These are phyloP conservation scores for Sporisorium graminicola DNA, from an alignment of 1,284 basidiomycete genomes.

Conservation along the genomic window DNA sequence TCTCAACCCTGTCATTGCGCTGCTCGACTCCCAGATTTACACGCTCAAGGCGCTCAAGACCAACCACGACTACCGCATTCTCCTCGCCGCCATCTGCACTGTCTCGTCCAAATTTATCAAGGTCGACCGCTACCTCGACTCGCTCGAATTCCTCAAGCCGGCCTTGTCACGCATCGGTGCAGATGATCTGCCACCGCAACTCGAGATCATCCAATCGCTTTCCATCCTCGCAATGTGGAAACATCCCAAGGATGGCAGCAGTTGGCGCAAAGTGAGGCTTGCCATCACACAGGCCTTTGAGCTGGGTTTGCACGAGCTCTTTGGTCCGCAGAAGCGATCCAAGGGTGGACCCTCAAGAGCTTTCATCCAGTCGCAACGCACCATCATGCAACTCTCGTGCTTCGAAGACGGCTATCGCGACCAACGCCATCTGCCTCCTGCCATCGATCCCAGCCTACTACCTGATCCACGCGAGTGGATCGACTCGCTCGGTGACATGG, in stretches of 20 bases:
- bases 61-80: slow-evolving; percentile 77
- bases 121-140: slow-evolving; percentile 71
- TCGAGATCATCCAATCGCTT: slow-evolving; percentile 83
- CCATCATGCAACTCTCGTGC: slow-evolving; percentile 48
- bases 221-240: slow-evolving; percentile 88
- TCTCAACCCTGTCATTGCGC: slow-evolving; percentile 62
- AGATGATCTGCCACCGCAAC: slow-evolving; percentile 77
- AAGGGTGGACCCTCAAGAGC: slow-evolving; percentile 42
- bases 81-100: slow-evolving; percentile 85
- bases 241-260: slow-evolving; percentile 71
- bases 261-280: slow-evolving; percentile 69
- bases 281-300: slow-evolving; percentile 69
- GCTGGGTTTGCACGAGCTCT: slow-evolving; percentile 66
- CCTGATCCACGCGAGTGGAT: slow-evolving; percentile 54
- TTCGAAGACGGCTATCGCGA: slow-evolving; percentile 55
- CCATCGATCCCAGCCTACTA: slow-evolving; percentile 45
- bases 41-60: slow-evolving; percentile 76
- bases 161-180: slow-evolving; percentile 78
- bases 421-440: slow-evolving; percentile 52
- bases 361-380: slow-evolving; percentile 51
- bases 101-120: slow-evolving; percentile 87
- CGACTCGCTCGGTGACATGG: slow-evolving; percentile 54
- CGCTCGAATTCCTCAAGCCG: slow-evolving; percentile 74
- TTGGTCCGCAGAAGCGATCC: slow-evolving; percentile 45
- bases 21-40: slow-evolving; percentile 70